Evolutionary conservation across 306 rosid genomes (phyloP).

Genomic region (Vigna angularis): DNA sequence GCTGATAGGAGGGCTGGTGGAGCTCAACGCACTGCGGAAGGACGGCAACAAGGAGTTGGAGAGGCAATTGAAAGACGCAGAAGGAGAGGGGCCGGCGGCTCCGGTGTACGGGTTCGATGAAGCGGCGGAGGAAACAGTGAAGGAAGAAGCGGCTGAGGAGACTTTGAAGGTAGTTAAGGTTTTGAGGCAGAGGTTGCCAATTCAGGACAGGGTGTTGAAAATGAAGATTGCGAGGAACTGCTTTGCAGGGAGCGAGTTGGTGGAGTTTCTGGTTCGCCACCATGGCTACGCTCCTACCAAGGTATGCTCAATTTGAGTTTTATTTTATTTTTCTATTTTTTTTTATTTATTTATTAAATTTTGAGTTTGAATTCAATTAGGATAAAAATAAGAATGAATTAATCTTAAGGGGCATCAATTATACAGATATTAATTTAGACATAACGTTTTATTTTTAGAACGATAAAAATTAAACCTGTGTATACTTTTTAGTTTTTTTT

Average conservation of each 20-base stretch:
- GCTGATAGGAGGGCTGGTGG: constrained; percentile 82
- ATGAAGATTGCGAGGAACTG: constrained; percentile 83
- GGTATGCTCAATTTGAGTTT: constrained; percentile 51
- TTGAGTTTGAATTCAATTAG: neutral
- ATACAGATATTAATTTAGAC: no score
- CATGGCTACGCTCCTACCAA: constrained; percentile 65
- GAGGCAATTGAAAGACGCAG: constrained; percentile 54
- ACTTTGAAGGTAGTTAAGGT: constrained; percentile 58
- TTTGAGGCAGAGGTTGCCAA: constrained; percentile 78
- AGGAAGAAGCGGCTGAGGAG: constrained; percentile 44
- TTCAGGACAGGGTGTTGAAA: constrained; percentile 88
- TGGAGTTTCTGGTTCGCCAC: constrained; percentile 67
- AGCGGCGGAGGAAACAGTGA: constrained; percentile 27
- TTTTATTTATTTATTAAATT: neutral
- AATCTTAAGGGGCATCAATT: no score
- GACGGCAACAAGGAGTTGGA: constrained; percentile 70
- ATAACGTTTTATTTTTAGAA: no score
- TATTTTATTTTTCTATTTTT: neutral
- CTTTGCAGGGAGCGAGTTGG: constrained; percentile 72
- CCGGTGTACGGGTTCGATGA: constrained; percentile 88
- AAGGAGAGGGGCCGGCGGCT: constrained; percentile 69
- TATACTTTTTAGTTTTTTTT: no score
- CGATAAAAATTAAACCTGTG: no score
- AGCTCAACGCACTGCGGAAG: constrained; percentile 72
- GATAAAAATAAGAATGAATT: neutral